Percentiles rank a stretch among this genome's conserved stretches.
These are phyloP conservation scores for Solanum clarkiae DNA, from an alignment of 257 asterid species.

Conservation along the genomic window DNA sequence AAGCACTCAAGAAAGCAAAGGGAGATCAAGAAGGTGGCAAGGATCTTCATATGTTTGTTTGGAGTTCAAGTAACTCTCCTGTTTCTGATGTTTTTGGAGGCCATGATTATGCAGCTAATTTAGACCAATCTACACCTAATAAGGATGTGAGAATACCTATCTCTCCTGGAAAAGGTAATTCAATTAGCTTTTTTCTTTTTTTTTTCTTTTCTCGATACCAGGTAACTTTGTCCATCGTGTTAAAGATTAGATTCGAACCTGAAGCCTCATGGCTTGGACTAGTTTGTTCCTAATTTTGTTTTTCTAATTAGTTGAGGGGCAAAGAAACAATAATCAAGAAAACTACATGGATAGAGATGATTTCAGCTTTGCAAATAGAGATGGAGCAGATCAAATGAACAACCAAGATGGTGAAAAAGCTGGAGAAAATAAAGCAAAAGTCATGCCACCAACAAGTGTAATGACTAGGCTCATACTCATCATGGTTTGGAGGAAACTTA, in stretches of 20 bases:
- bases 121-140: slow-evolving; percentile 41
- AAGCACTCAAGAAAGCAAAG: slow-evolving; percentile 29
- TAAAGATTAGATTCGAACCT: neutral
- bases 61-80: slow-evolving; percentile 92
- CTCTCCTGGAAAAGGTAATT: slow-evolving; percentile 31
- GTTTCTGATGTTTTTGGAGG: slow-evolving; percentile 87
- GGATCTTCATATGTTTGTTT: slow-evolving; percentile 87
- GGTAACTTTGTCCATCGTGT: neutral
- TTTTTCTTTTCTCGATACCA: too few species aligned
- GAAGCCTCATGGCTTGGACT: neutral
- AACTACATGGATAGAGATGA: slow-evolving; percentile 51
- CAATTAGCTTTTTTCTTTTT: neutral
- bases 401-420: slow-evolving; percentile 23
- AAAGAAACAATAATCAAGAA: slow-evolving; percentile 37
- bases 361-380: slow-evolving; percentile 50
- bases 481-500: slow-evolving; percentile 97
- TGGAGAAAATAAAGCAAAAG: slow-evolving; percentile 37
- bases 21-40: slow-evolving; percentile 40
- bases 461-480: slow-evolving; percentile 93
- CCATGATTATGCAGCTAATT: slow-evolving; percentile 34
- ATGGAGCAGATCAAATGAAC: slow-evolving; percentile 9
- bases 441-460: slow-evolving; percentile 92
- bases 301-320: slow-evolving; percentile 23
- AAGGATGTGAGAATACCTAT: slow-evolving; percentile 51
- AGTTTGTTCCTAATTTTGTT: neutral